phyloP scores from a whole-genome alignment of 805 yeast species.

The Lipomyces spencermartinsiae region DNA sequence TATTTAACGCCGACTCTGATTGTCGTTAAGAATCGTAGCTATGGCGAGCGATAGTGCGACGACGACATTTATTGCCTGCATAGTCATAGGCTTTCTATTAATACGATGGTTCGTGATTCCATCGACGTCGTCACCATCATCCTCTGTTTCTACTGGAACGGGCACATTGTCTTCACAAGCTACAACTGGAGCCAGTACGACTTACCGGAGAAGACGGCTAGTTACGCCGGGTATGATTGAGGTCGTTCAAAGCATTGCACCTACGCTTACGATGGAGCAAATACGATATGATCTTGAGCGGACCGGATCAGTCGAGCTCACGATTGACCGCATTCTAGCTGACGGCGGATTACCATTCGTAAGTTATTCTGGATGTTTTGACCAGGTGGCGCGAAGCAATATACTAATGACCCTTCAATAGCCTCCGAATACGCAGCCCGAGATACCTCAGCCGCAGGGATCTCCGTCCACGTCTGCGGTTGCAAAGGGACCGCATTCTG shows the following conservation, averaged over 20 bases:
- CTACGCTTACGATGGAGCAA: conserved; percentile 69
- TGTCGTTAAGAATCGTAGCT: neutral
- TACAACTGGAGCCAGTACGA: neutral
- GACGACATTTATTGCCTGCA: conserved; percentile 39
- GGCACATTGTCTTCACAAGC: conserved; percentile 11
- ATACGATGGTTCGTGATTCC: conserved; percentile 37
- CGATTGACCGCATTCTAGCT: conserved; percentile 73
- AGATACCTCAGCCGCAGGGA: conserved; percentile 6
- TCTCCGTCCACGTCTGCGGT: conserved; percentile 32
- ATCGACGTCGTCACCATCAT: conserved; percentile 6
- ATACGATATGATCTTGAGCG: conserved; percentile 74
- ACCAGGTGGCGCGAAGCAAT: neutral
- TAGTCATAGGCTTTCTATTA: conserved; percentile 37
- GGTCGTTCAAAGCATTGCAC: conserved; percentile 83
- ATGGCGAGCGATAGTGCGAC: conserved; percentile 36
- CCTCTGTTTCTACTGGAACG: conserved; percentile 14
- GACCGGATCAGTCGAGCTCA: conserved; percentile 80
- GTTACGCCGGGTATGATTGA: conserved; percentile 69
- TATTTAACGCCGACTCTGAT: neutral
- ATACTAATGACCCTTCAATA: neutral
- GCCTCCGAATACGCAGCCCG: conserved; percentile 25
- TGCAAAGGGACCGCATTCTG: conserved; percentile 13
- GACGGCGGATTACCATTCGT: conserved; percentile 60
- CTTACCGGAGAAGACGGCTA: conserved; percentile 38
- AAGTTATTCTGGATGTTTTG: neutral